Evolutionary conservation across 2,329 filamentous ascomycete species (phyloP).

Genomic region (Neofusicoccum cordaticola): DNA sequence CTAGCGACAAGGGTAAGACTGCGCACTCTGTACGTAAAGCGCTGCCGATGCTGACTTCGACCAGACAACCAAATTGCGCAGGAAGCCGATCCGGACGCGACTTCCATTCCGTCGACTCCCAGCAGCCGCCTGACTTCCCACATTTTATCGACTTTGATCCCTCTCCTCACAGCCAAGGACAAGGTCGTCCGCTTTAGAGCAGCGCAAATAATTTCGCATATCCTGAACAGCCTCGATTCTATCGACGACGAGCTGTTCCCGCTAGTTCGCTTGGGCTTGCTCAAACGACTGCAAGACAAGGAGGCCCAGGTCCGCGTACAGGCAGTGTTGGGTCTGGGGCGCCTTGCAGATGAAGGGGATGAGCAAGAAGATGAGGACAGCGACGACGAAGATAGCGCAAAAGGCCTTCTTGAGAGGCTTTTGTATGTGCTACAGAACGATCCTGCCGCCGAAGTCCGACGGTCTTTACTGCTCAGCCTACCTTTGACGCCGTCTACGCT

Average conservation of each 20-base stretch:
- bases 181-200: constrained; percentile 87
- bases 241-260: constrained; percentile 92
- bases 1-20: constrained; percentile 55
- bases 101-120: constrained; percentile 75
- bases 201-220: constrained; percentile 84
- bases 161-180: constrained; percentile 81
- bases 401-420: constrained; percentile 75
- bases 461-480: constrained; percentile 85
- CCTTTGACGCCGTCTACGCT: constrained; percentile 79
- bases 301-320: constrained; percentile 90
- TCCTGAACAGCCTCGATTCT: constrained; percentile 87
- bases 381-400: constrained; percentile 63
- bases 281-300: constrained; percentile 89
- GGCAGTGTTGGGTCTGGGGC: constrained; percentile 84
- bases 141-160: constrained; percentile 70
- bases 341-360: constrained; percentile 69
- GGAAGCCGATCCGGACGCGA: constrained; percentile 60
- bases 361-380: constrained; percentile 62
- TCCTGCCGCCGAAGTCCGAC: constrained; percentile 86
- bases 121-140: constrained; percentile 73
- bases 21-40: neutral
- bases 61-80: constrained; percentile 32
- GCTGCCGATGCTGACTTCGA: neutral
- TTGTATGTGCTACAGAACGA: constrained; percentile 90
- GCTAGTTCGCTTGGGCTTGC: constrained; percentile 71